phyloP scores from a whole-genome alignment of 2,329 filamentous ascomycete genomes.

The Diaporthe sp. region DNA sequence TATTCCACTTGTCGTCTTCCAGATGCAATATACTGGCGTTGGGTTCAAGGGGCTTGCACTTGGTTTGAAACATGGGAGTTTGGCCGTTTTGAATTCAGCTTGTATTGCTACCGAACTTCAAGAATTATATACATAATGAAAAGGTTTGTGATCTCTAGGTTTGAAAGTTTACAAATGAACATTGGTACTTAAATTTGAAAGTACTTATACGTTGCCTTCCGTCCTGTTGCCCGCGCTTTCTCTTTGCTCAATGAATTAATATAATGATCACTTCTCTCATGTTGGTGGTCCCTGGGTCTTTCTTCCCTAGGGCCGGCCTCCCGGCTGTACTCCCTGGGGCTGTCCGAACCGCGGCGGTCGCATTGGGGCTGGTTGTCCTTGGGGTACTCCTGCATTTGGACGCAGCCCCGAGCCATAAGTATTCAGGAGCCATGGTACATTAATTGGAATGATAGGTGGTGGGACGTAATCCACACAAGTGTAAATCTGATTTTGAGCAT shows the following conservation, averaged over 20 bases:
- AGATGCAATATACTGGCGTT: neutral
- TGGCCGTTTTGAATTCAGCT: neutral
- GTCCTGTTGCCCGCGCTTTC: neutral
- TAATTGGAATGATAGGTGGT: too few species aligned
- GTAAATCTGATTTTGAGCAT: too few species aligned
- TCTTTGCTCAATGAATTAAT: too few species aligned
- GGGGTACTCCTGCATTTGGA: too few species aligned
- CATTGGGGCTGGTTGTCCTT: too few species aligned
- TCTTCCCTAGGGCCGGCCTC: too few species aligned
- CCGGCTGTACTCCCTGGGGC: too few species aligned
- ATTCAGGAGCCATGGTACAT: too few species aligned
- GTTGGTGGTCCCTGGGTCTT: too few species aligned
- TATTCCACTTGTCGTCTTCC: neutral
- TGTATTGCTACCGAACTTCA: neutral
- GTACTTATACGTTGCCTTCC: neutral
- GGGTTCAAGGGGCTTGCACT: neutral
- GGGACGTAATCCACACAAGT: too few species aligned
- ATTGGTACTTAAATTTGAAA: neutral
- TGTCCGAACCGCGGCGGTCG: too few species aligned
- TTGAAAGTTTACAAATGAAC: neutral
- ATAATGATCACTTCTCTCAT: neutral
- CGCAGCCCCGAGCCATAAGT: too few species aligned
- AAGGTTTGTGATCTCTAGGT: neutral
- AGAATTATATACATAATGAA: neutral
- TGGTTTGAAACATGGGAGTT: neutral